These are phyloP conservation scores for Erucastrum elatum DNA, from an alignment of 345 rosid species.

Conservation along the genomic window DNA sequence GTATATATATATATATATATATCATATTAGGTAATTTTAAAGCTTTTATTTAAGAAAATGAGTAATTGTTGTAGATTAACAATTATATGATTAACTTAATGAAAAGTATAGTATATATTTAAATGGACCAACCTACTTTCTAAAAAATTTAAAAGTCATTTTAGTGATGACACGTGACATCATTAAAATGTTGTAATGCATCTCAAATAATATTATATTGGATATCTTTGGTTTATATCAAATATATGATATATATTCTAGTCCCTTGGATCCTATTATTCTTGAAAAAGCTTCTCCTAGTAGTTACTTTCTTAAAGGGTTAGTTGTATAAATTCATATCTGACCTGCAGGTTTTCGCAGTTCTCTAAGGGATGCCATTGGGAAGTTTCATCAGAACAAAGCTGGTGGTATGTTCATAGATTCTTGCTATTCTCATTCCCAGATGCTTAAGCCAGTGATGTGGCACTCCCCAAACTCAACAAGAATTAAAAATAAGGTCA, in stretches of 20 bases:
- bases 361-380: background rate
- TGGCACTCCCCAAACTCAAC: background rate
- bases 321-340: background rate
- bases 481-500: background rate
- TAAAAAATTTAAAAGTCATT: no score
- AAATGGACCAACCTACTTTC: no score
- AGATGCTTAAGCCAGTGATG: background rate
- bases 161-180: no score
- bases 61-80: no score
- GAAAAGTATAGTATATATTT: no score
- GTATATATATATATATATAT: no score
- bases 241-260: background rate
- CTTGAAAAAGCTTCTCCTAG: background rate
- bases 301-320: background rate
- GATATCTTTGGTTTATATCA: background rate
- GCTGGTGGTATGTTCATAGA: background rate
- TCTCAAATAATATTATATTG: no score
- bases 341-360: background rate
- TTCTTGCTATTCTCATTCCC: background rate
- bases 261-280: background rate
- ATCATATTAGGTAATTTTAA: no score
- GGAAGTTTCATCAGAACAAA: background rate
- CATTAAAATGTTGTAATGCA: no score
- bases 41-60: no score
- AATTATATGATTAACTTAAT: no score